Percentiles rank a stretch among this genome's conserved stretches.
These are phyloP conservation scores for Melampsora larici-populina DNA, from an alignment of 1,284 basidiomycete species.

Conservation along the genomic window DNA sequence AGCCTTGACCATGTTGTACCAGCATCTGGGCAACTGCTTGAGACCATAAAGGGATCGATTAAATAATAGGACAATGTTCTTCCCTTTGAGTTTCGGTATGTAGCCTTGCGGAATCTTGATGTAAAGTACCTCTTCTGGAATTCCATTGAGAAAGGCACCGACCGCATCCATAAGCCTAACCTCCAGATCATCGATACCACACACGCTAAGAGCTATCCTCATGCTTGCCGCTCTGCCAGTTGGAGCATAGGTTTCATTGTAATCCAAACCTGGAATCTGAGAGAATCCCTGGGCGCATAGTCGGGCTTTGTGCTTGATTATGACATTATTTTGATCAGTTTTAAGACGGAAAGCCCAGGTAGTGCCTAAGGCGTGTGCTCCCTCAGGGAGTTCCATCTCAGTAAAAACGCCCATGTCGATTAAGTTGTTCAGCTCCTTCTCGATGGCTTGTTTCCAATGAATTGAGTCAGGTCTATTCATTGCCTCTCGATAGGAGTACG, in stretches of 20 bases:
- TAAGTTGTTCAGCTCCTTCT: too few relatives aligned
- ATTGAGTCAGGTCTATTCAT: too few relatives aligned
- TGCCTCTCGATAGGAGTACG: too few relatives aligned
- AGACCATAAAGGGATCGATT: neutral
- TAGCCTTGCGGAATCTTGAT: too few relatives aligned
- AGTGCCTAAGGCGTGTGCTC: neutral
- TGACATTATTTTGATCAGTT: neutral
- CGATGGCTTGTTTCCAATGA: too few relatives aligned
- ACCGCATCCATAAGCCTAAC: too few relatives aligned
- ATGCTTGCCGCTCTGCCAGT: neutral
- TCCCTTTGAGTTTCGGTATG: neutral
- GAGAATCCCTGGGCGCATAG: neutral
- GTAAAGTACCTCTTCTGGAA: neutral
- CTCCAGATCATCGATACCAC: conserved; percentile 1
- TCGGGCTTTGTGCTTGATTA: too few relatives aligned
- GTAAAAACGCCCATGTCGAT: too few relatives aligned
- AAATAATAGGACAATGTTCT: neutral
- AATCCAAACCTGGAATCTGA: neutral
- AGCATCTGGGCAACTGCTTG: conserved; percentile 4
- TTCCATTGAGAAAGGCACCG: conserved; percentile 7
- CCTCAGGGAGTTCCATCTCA: neutral
- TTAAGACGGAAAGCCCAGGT: conserved; percentile 15
- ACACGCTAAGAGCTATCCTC: neutral
- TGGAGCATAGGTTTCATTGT: conserved; percentile 13
- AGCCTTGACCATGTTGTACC: neutral